Conservation (phyloP, 495 filamentous ascomycete species). For the Immersiella caudata region DNA sequence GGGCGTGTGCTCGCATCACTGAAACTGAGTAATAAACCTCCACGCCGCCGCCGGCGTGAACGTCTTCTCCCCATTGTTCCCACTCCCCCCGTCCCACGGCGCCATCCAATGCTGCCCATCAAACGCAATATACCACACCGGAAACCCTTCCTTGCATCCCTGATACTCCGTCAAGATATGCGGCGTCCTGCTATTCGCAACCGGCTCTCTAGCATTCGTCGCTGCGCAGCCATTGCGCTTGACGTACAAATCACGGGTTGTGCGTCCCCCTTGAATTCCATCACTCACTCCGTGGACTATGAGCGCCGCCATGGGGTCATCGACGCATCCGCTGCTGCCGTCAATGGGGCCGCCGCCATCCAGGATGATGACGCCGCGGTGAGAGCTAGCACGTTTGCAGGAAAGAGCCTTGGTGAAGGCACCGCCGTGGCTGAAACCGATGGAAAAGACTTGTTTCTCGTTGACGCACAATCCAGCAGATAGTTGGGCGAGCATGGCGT, state of each 20-base stretch:
- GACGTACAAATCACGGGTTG: conserved; percentile 7
- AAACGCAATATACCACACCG: conserved; percentile 8
- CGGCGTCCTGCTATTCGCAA: neutral
- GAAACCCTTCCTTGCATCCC: conserved; percentile 6
- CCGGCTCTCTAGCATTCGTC: neutral
- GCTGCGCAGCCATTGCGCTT: conserved; percentile 6
- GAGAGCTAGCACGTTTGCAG: conserved; percentile 2
- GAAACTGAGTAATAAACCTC: conserved; percentile 10
- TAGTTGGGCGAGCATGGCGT: conserved; percentile 10
- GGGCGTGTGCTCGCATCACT: too few relatives aligned
- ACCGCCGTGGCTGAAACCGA: conserved; percentile 13
- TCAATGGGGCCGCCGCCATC: conserved; percentile 11
- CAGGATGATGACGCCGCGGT: conserved; percentile 13
- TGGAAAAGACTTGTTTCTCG: conserved; percentile 10
- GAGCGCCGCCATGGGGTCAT: neutral
- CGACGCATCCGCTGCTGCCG: neutral
- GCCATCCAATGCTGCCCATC: conserved; percentile 13
- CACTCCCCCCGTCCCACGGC: conserved; percentile 9
- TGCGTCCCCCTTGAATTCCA: neutral
- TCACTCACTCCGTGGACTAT: conserved; percentile 3
- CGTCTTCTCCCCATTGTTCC: conserved; percentile 11
- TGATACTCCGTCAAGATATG: conserved; percentile 9
- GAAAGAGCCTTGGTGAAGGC: conserved; percentile 11
- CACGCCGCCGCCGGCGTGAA: conserved; percentile 1
- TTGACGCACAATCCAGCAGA: conserved; percentile 7